phyloP scores from a whole-genome alignment of 2,329 filamentous ascomycete species.

The Cercospora zeina region DNA sequence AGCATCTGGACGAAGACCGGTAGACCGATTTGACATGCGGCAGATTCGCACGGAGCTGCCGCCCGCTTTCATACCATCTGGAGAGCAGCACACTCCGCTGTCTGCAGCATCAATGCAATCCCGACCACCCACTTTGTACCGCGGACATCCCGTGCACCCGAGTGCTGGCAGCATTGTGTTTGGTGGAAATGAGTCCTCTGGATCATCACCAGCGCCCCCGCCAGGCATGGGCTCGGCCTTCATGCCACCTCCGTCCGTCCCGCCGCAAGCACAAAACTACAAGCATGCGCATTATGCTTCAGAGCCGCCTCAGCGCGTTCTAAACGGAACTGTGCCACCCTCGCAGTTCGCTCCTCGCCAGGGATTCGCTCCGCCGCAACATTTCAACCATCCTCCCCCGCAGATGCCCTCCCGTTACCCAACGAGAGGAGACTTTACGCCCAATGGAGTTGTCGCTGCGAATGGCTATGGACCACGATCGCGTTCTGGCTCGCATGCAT shows the following conservation, averaged over 20 bases:
- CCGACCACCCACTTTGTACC: conserved; percentile 20
- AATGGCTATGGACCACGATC: conserved; percentile 30
- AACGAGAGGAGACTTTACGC: conserved; percentile 31
- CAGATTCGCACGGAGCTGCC: conserved; percentile 37
- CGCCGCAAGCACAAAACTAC: conserved; percentile 24
- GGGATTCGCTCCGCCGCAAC: conserved; percentile 23
- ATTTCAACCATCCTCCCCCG: conserved; percentile 22
- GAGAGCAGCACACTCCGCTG: conserved; percentile 32
- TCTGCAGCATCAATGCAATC: conserved; percentile 29
- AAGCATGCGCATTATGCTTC: conserved; percentile 35
- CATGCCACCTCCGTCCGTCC: conserved; percentile 24
- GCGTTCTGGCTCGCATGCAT: conserved; percentile 33
- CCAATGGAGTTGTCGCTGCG: conserved; percentile 19
- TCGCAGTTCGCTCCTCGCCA: conserved; percentile 27
- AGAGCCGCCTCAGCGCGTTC: conserved; percentile 25
- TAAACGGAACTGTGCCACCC: conserved; percentile 11
- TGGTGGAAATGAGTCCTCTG: conserved; percentile 43
- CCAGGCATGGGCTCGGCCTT: conserved; percentile 31
- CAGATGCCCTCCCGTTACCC: conserved; percentile 33
- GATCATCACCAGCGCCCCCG: conserved; percentile 42
- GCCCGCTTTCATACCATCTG: conserved; percentile 37
- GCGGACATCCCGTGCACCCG: conserved; percentile 30
- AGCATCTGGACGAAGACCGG: conserved; percentile 25
- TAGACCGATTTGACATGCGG: conserved; percentile 34
- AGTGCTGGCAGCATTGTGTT: conserved; percentile 43